Base-by-base conservation (phyloP, 2,329 filamentous ascomycete species). In the Clarireedia monteithiana region DNA sequence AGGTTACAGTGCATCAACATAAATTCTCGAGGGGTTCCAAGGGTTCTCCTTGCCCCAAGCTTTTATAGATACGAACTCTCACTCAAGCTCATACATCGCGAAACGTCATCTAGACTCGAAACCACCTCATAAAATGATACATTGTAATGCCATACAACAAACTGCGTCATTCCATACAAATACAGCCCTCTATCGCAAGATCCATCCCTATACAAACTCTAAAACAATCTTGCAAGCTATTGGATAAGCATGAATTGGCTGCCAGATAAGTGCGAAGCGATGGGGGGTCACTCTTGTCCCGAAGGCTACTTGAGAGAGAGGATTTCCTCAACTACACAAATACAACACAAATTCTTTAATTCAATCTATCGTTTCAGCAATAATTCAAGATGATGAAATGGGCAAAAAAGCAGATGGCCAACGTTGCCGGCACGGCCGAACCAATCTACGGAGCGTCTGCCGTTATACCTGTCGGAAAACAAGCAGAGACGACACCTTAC, bases 351-450 rank as follows among this genome's bases (percentile, higher is more conserved):
- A 5, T 50, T 26, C 12, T 17, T n/a, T 6, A 20, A n/a, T 14
- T 40, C 53, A 50, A 57, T 12, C 12, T 17, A 27, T 23, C 38
- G 30, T 5, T 17, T 48, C 46, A 36, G 55, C 48, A 50, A 44
- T 40, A 48, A 48, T 62, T 65, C 71, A 80, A 69, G 73, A 94
- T 89, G 85, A 91, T 95, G 78, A 94, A 90, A 78, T 96, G 91
- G 91, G 86, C 91, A 66, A 94, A 95, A 76, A 87, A 92, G 74
- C 84, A 87, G 90, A 73, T 86, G 74, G 82, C 80, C 72, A 79
- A 91, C 73, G 91, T 96, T 71, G 91, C 91, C 70, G 91, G 95
- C 74, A 97, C 92, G 55, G 88, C 95, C 73, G 91, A 96, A 79
- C 92, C 92, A 69, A 88, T 95, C 74, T 96, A 99, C 72, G 94